Evolutionary conservation across 2,329 filamentous ascomycete genomes (phyloP), one percentile per base, ranked within the genome.

Genomic region (Diaporthe eres): DNA sequence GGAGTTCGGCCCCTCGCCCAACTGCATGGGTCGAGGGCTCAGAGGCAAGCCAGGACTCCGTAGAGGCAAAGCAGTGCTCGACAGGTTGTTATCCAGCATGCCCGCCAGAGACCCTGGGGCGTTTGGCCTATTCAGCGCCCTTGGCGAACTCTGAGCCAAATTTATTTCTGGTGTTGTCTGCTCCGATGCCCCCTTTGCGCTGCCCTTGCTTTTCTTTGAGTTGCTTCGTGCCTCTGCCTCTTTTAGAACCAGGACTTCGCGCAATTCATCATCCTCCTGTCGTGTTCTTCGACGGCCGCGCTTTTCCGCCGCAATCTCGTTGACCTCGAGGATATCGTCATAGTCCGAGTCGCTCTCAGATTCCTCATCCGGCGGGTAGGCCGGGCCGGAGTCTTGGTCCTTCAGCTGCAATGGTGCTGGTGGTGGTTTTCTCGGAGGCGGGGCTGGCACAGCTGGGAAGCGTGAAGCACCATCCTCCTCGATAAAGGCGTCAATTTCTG

Each of bases 281-380:
- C 96, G 90, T 3, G 95, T 98, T 83, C 94, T 95, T 79, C 95
- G 90, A 76, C 95, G 91, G 12, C 95, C 96, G 77, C 96, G 90
- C 71, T 91, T 86, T 17, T 90, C 87, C 49, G 89, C 85, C 0
- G 89, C 86, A 68, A 92, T 86, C 77, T 94, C 92, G 60, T 93
- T 89, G 4, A 93, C 91, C 77, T 94, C 93, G 17, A 95, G 84
- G 49, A 94, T 89, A 77, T 96, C 94, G 76, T 97, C 95, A 79
- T 96, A 97, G 78, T 98, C 95, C 0, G 94, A 96, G 76, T 95
- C 94, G 0, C 93, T 92, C 49, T 92, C 90, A 2, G 80, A 80
- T 3, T 90, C 89, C 17, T 92, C 92, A n/a, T 93, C 91, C 4
- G 82, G 79, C 2, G 82, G 78, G 5, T 81, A 74, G 0, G 79